phyloP scores from a whole-genome alignment of 352 stramenopile species.

The Blastocystis sp. region DNA sequence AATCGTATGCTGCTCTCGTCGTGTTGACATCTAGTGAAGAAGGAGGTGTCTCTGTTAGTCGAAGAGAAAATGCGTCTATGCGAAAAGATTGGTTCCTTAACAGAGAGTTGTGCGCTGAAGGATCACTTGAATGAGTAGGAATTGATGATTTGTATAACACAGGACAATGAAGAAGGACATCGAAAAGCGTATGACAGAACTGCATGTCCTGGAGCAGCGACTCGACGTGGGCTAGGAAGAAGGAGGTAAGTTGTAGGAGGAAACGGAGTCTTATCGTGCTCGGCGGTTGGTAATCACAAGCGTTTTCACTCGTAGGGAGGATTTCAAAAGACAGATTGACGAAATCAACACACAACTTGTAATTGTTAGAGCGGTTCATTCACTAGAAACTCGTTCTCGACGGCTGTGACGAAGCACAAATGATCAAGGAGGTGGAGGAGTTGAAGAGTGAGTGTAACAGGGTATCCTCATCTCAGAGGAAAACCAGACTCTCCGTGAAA shows the following conservation, averaged over 20 bases:
- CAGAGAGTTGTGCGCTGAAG: slow-evolving; percentile 19
- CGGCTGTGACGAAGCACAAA: neutral
- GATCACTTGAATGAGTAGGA: slow-evolving; percentile 29
- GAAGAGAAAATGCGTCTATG: slow-evolving; percentile 30
- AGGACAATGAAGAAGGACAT: slow-evolving; percentile 19
- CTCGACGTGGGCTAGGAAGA: neutral
- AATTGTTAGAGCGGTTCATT: neutral
- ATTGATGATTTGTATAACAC: neutral
- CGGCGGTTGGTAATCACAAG: neutral
- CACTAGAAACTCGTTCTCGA: neutral
- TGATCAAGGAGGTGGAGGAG: neutral
- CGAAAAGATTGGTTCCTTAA: slow-evolving; percentile 15
- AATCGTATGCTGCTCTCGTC: neutral
- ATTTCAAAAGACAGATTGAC: neutral
- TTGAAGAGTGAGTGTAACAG: neutral
- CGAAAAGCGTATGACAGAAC: slow-evolving; percentile 17
- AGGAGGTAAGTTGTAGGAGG: neutral
- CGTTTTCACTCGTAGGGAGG: neutral
- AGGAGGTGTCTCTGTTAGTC: neutral
- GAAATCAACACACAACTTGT: neutral
- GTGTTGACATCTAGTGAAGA: neutral
- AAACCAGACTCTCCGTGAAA: no score
- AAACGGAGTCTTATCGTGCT: neutral
- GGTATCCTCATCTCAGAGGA: neutral
- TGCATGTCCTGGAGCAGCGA: neutral